Base-by-base conservation (phyloP, 805 yeast genomes). In the Starmerella asiatica region DNA sequence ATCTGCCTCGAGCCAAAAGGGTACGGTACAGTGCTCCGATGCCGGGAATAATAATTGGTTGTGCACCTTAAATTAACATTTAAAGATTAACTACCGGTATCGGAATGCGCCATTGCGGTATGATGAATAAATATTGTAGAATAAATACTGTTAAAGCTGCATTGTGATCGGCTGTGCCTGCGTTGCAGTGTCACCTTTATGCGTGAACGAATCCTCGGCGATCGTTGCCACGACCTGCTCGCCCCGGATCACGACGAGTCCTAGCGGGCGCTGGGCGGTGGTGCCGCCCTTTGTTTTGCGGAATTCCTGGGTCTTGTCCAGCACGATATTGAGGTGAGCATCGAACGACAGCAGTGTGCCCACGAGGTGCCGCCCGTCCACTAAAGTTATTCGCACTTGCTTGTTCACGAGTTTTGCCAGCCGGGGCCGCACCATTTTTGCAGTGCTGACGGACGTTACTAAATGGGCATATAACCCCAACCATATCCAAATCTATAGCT, bases 331-430 rank as follows among this genome's bases (percentile, higher is more conserved):
- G 78, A 86, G 76, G 56, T 79, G 80, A 55, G 52, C 78, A 58
- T 91, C 98, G 57, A 83, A 88, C 6, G 97, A 85, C 46, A 86
- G 60, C 38, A 88, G 67, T 46, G 75, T 76, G 2, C 98, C 98
- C 5, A 76, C 67, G 48, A 81, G 73, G 32, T 74, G 76, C 32
- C 93, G 69, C 4, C 79, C 77, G 60, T 88, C 96, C n/a, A 73
- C 58, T 1, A 88, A 73, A 21, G 76, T 67, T 19, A 84, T 80
- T 39, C 78, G 71, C 39, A 91, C 72, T 42, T 82, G 69, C 61
- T 73, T 79, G 52, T 81, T 70, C 38, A 88, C 62, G 47, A 88
- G 67, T 53, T 79, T 86, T 15, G 85, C 69, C 56, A 71, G 57
- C 53, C 34, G 38, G 12, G 50, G 47, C 15, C 37, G 23, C 24